A percentile compares a stretch with the other conserved stretches of the same genome.
These are phyloP conservation scores for Trichoderma sp. DNA, from an alignment of 2,329 filamentous ascomycete species.

Conservation along the genomic window DNA sequence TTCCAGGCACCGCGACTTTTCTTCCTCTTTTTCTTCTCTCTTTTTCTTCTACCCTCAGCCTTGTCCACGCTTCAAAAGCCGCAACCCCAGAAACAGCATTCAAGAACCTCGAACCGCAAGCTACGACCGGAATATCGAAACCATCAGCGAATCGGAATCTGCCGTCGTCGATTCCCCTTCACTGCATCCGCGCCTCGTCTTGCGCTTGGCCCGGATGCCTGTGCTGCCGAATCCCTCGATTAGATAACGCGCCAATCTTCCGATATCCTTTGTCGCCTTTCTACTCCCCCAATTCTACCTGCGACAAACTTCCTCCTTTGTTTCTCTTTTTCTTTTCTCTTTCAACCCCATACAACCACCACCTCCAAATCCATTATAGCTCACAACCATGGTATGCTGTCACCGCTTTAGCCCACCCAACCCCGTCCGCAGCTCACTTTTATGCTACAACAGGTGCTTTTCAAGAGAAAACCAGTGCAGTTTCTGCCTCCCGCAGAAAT, in stretches of 20 bases:
- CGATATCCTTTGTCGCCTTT: not conserved
- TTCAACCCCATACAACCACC: not conserved
- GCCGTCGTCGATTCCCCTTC: not conserved
- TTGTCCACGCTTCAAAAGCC: not conserved
- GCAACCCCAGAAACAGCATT: not conserved
- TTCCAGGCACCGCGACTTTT: not conserved
- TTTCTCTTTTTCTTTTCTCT: not conserved
- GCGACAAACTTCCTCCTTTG: not conserved
- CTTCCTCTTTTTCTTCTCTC: not conserved
- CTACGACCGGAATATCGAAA: not conserved
- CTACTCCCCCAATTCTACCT: not conserved
- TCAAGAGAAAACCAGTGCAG: constrained; percentile 92
- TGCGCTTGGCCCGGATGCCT: constrained; percentile 13
- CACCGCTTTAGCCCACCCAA: not conserved
- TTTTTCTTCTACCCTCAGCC: not conserved
- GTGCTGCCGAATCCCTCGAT: constrained; percentile 14
- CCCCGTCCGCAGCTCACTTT: not conserved
- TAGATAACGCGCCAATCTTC: constrained; percentile 15
- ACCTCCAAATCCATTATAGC: not conserved
- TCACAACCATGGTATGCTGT: constrained; percentile 20
- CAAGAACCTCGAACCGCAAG: not conserved
- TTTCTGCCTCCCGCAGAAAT: constrained; percentile 71
- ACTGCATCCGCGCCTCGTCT: not conserved
- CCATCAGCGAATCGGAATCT: not conserved
- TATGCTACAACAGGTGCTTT: constrained; percentile 39